Percentiles rank a stretch among this genome's conserved stretches.
Evolutionary conservation across 495 filamentous ascomycete species (phyloP).

Genomic region (Neurospora sp.): DNA sequence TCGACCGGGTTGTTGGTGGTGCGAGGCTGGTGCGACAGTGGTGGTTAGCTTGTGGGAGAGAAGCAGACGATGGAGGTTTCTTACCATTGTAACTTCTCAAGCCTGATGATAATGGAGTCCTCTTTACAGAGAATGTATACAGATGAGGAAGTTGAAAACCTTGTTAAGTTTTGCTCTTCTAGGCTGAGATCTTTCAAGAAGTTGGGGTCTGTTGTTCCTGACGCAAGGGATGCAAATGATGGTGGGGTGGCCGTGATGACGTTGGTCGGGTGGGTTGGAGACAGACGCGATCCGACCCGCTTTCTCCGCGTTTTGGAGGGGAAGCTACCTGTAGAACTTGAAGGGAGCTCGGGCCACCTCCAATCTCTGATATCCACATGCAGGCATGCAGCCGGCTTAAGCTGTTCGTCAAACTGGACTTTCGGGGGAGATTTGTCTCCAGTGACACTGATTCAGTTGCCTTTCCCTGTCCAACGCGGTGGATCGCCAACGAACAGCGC

Average conservation of each 20-base stretch:
- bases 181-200: background rate
- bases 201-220: background rate
- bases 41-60: background rate
- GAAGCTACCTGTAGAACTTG: no score
- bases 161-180: background rate
- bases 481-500: background rate
- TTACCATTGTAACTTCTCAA: background rate
- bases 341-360: constrained; percentile 16
- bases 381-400: constrained; percentile 21
- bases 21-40: constrained; percentile 2
- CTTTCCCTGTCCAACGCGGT: background rate
- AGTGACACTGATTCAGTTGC: background rate
- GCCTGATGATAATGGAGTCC: no score
- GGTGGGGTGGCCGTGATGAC: background rate
- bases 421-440: background rate
- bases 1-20: constrained; percentile 8
- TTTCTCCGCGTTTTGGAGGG: background rate
- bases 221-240: background rate
- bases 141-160: no score
- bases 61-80: background rate
- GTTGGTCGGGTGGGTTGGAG: background rate
- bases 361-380: background rate
- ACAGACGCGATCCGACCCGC: background rate
- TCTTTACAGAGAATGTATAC: no score
- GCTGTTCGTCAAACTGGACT: constrained; percentile 3